These are phyloP conservation scores for Plantago rigida DNA, from an alignment of 305 asterid species.

Conservation along the genomic window DNA sequence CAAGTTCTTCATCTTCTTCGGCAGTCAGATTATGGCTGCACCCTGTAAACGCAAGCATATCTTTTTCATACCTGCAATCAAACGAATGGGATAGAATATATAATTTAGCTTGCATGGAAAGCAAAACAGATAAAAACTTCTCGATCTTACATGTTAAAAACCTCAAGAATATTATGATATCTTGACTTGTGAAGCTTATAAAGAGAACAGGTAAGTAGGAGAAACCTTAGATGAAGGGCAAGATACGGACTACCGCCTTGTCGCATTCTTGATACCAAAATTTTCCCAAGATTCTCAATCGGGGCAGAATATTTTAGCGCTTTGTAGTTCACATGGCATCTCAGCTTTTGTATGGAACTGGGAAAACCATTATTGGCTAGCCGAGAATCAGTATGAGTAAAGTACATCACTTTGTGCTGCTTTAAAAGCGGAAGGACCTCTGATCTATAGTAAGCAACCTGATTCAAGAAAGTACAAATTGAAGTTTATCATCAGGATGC, in stretches of 20 bases:
- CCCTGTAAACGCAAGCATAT: constrained; percentile 98
- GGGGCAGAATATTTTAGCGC: constrained; percentile 70
- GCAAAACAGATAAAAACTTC: background rate
- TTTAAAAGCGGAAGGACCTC: constrained; percentile 77
- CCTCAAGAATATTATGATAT: background rate
- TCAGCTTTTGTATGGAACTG: constrained; percentile 68
- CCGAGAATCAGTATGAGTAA: constrained; percentile 91
- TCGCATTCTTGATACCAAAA: constrained; percentile 68
- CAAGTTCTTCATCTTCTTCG: constrained; percentile 84
- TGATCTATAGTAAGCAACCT: constrained; percentile 70
- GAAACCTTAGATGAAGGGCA: constrained; percentile 86
- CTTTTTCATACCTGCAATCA: constrained; percentile 82
- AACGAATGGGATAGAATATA: constrained; percentile 11
- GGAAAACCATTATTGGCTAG: constrained; percentile 85
- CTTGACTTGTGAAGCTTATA: constrained; percentile 10
- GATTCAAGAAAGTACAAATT: constrained; percentile 23
- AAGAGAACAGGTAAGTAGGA: constrained; percentile 11
- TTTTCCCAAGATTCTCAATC: constrained; percentile 63
- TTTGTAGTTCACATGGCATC: constrained; percentile 86
- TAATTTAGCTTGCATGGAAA: background rate
- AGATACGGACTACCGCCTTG: constrained; percentile 57
- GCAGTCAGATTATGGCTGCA: constrained; percentile 84
- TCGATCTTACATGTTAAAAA: background rate
- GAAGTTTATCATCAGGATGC: constrained; percentile 11
- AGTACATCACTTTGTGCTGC: constrained; percentile 83